phyloP scores from a whole-genome alignment of 2,329 filamentous ascomycete genomes.

The Fusarium pilosicola region DNA sequence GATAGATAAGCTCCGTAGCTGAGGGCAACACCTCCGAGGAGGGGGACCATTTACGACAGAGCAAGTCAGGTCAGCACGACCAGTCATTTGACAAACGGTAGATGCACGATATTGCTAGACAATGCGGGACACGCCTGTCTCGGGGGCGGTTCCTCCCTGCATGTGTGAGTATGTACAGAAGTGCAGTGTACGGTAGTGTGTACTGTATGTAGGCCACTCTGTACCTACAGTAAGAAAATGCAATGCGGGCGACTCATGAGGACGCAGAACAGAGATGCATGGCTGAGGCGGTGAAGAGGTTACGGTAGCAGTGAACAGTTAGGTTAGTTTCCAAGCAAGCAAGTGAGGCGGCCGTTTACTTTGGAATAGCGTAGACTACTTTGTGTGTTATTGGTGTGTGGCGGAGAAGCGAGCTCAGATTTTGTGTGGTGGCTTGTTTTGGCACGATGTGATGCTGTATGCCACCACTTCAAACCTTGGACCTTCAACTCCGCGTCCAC shows the following conservation, averaged over 20 bases:
- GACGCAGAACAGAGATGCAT: slow-evolving; percentile 22
- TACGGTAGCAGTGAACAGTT: slow-evolving; percentile 5
- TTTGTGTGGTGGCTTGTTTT: slow-evolving; percentile 18
- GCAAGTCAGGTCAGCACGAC: neutral
- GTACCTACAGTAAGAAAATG: slow-evolving; percentile 20
- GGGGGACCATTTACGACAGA: neutral
- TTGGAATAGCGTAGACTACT: slow-evolving; percentile 1
- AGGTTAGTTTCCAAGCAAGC: neutral
- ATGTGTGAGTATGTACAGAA: neutral
- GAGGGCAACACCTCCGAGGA: slow-evolving; percentile 8
- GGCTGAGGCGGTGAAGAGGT: slow-evolving; percentile 32
- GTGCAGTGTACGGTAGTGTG: neutral
- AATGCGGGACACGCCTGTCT: slow-evolving; percentile 22
- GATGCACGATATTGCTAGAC: slow-evolving; percentile 21
- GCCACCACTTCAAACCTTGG: slow-evolving; percentile 2
- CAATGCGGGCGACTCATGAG: slow-evolving; percentile 9
- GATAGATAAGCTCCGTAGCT: slow-evolving; percentile 13
- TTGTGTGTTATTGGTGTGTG: slow-evolving; percentile 8
- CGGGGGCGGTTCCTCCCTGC: neutral
- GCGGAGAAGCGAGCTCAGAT: slow-evolving; percentile 14
- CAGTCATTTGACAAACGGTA: slow-evolving; percentile 16
- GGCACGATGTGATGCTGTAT: neutral
- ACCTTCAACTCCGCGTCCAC: slow-evolving; percentile 6
- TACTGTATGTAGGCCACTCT: slow-evolving; percentile 6
- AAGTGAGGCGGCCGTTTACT: neutral